A percentile compares a stretch with the other conserved stretches of the same genome.
Evolutionary conservation across 352 stramenopile genomes (phyloP).

Genomic region (Globisporangium middletonii): DNA sequence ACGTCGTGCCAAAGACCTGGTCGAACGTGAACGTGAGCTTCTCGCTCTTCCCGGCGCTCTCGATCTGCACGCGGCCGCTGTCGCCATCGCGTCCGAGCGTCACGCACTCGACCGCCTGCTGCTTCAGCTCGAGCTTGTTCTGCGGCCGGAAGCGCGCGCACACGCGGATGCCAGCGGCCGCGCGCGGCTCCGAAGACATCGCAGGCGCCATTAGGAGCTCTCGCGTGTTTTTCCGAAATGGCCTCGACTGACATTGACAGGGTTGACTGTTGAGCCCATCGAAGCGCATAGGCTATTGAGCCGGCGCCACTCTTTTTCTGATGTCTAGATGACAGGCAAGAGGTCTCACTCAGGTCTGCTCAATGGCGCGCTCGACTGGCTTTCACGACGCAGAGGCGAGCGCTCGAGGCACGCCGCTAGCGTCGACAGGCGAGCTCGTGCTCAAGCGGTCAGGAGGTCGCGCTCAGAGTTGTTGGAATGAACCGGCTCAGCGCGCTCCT

Average conservation of each 20-base stretch:
- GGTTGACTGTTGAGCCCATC: not conserved
- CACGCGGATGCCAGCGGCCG: slow-evolving; percentile 48
- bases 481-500: no score
- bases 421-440: no score
- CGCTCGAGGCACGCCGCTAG: no score
- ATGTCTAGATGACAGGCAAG: no score
- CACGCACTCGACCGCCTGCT: slow-evolving; percentile 58
- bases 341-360: no score
- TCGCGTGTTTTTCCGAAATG: not conserved
- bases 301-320: no score
- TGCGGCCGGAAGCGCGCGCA: slow-evolving; percentile 70
- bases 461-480: no score
- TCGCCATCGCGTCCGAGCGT: slow-evolving; percentile 44
- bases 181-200: not conserved
- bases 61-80: slow-evolving; percentile 30
- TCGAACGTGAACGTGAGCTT: slow-evolving; percentile 72
- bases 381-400: no score
- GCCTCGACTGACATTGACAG: not conserved
- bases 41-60: slow-evolving; percentile 13
- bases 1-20: slow-evolving; percentile 48
- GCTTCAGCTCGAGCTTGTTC: slow-evolving; percentile 71
- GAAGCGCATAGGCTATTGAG: not conserved
- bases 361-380: no score
- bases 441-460: no score
- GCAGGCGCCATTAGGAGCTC: not conserved